These are phyloP conservation scores for Balakata baccata DNA, from an alignment of 345 rosid genomes.

Conservation along the genomic window DNA sequence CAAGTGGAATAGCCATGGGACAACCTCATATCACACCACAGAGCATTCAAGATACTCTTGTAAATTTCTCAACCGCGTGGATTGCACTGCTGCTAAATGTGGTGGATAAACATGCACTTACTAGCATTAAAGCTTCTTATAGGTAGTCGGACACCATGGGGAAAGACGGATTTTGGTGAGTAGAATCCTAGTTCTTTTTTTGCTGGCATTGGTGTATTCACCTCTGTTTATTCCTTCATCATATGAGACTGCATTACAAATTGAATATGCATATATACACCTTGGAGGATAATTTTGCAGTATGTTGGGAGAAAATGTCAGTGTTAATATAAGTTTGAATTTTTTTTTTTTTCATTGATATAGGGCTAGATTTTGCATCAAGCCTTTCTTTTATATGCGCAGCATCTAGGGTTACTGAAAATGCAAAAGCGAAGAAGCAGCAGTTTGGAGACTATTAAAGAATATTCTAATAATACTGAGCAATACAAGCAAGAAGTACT, in stretches of 20 bases:
- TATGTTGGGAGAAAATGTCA: background rate
- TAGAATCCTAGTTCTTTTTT: background rate
- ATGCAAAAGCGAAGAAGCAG: too few species aligned
- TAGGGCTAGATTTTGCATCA: too few species aligned
- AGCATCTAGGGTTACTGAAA: too few species aligned
- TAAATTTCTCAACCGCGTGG: background rate
- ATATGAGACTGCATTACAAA: background rate
- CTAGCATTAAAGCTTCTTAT: too few species aligned
- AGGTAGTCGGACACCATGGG: too few species aligned
- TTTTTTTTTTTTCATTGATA: too few species aligned
- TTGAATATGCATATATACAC: background rate
- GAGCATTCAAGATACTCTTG: slow-evolving; percentile 52
- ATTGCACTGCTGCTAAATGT: background rate
- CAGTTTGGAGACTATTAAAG: too few species aligned
- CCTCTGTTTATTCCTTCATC: background rate
- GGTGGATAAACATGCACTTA: background rate
- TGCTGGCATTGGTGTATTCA: background rate
- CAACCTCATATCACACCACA: slow-evolving; percentile 63
- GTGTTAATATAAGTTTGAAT: too few species aligned
- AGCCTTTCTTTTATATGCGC: too few species aligned
- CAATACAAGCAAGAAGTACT: too few species aligned
- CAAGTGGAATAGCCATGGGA: slow-evolving; percentile 66
- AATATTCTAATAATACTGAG: too few species aligned
- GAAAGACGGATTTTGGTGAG: background rate
- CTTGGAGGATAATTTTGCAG: background rate